These are phyloP conservation scores for Solanum verrucosum DNA, from an alignment of 257 asterid genomes.

Conservation along the genomic window DNA sequence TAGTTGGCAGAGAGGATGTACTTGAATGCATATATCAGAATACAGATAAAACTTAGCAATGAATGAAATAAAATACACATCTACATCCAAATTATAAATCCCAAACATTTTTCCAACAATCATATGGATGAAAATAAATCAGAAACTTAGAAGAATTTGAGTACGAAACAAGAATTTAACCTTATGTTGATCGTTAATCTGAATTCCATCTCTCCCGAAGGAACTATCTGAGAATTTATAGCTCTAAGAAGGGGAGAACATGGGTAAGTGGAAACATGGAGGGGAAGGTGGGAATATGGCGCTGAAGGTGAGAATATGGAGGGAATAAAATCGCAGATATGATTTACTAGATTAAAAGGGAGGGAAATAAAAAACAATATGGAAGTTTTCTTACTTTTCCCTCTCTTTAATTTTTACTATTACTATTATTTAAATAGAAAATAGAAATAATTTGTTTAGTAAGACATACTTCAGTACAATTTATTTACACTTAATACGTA, in stretches of 20 bases:
- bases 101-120: not conserved
- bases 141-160: not conserved
- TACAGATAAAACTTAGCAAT: no score
- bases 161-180: not conserved
- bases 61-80: not conserved
- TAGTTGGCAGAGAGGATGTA: not conserved
- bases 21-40: not conserved
- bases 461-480: not conserved
- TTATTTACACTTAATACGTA: not conserved
- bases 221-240: not conserved
- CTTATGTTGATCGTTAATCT: not conserved
- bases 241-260: not conserved
- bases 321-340: not conserved
- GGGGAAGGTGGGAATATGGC: not conserved
- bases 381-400: not conserved
- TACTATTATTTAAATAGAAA: no score
- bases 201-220: not conserved
- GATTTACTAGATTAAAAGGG: not conserved
- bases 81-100: not conserved
- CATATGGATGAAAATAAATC: not conserved
- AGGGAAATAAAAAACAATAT: not conserved
- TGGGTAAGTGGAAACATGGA: not conserved
- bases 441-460: no score
- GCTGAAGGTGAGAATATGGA: not conserved
- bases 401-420: not conserved